A percentile compares a stretch with the other conserved stretches of the same genome.
phyloP scores from a whole-genome alignment of 2,329 filamentous ascomycete genomes.

The Aspergillus sp. region DNA sequence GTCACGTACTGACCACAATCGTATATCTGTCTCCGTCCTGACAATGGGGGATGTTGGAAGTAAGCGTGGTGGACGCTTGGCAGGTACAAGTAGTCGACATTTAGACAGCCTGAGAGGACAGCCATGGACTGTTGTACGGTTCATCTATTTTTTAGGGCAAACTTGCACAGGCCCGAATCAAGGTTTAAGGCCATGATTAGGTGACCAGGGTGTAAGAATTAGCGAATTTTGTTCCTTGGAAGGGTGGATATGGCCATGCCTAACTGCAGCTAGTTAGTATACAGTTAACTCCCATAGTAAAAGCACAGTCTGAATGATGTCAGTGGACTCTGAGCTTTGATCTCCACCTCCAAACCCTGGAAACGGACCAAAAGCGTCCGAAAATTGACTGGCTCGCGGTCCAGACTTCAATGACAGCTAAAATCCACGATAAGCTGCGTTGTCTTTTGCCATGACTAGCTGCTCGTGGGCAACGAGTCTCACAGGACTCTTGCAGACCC shows the following conservation, averaged over 20 bases:
- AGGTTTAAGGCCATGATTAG: background rate
- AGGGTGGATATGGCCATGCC: background rate
- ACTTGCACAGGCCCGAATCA: background rate
- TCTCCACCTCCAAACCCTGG: conserved; percentile 19
- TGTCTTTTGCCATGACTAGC: conserved; percentile 11
- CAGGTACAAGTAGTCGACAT: background rate
- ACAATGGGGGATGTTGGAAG: background rate
- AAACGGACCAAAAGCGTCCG: conserved; percentile 22
- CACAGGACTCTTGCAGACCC: background rate
- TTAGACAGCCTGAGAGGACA: background rate
- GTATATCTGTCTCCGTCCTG: background rate
- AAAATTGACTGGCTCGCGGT: conserved; percentile 11
- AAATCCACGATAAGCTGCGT: conserved; percentile 16
- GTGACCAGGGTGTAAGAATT: background rate
- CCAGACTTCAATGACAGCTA: conserved; percentile 16
- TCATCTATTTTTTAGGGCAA: background rate
- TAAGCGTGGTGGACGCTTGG: background rate
- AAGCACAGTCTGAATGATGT: conserved; percentile 12
- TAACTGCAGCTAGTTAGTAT: background rate
- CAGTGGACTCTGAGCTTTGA: conserved; percentile 9
- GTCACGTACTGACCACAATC: conserved; percentile 17
- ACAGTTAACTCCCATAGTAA: background rate
- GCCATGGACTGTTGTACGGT: background rate
- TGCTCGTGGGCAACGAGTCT: conserved; percentile 1
- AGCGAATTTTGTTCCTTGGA: background rate